phyloP scores from a whole-genome alignment of 139 green algal genomes.

The Chlamydomonas sp. region DNA sequence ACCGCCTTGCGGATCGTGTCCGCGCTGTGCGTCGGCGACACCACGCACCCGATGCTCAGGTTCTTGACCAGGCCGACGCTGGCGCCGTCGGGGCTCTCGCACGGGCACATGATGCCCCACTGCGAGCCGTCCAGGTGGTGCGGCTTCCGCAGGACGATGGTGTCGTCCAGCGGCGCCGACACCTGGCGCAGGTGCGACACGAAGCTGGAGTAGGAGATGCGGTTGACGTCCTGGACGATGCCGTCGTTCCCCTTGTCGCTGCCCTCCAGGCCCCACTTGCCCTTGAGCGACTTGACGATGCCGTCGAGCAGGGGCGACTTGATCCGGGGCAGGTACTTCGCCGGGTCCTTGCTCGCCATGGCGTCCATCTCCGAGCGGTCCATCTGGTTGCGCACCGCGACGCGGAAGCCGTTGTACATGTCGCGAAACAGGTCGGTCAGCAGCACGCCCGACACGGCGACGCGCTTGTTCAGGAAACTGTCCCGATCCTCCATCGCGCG shows the following conservation, averaged over 20 bases:
- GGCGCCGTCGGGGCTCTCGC: constrained; percentile 46
- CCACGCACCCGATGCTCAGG: constrained; percentile 38
- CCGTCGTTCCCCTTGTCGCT: constrained; percentile 6
- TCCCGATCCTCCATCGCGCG: constrained; percentile 27
- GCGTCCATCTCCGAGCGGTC: background rate
- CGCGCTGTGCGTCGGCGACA: background rate
- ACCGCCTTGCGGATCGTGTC: background rate
- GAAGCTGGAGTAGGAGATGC: constrained; percentile 46
- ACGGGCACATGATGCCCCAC: constrained; percentile 63
- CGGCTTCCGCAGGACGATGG: constrained; percentile 31
- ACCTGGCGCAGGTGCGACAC: constrained; percentile 47
- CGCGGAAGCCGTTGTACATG: background rate
- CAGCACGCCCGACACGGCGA: constrained; percentile 23
- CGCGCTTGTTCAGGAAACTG: constrained; percentile 54
- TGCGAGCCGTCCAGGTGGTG: constrained; percentile 49
- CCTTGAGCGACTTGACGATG: constrained; percentile 10
- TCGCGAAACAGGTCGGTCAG: constrained; percentile 10
- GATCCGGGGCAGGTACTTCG: constrained; percentile 32
- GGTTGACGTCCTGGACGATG: constrained; percentile 44
- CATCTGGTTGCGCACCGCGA: background rate
- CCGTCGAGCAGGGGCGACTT: background rate
- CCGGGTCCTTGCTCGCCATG: constrained; percentile 1
- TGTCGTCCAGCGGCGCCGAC: background rate
- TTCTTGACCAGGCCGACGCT: constrained; percentile 58
- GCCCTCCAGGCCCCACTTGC: background rate